A percentile compares a stretch with the other conserved stretches of the same genome.
Evolutionary conservation across 2,329 filamentous ascomycete species (phyloP).

Genomic region (Alternaria brassicae): DNA sequence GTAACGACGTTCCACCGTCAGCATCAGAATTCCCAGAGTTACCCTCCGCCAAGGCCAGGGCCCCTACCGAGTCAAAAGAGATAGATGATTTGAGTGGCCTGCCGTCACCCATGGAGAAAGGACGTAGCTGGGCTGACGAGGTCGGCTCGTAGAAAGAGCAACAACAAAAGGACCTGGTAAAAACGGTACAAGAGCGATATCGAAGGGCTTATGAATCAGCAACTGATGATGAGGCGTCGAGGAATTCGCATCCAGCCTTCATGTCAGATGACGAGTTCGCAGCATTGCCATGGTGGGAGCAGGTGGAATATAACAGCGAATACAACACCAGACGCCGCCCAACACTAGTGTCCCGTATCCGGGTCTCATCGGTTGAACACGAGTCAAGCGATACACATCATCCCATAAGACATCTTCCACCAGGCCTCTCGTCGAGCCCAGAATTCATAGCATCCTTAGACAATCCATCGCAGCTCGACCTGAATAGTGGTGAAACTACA

Average conservation of each 20-base stretch:
- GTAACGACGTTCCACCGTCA: conserved; percentile 42
- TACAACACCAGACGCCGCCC: neutral
- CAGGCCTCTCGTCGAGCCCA: neutral
- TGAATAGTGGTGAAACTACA: neutral
- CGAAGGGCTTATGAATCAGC: neutral
- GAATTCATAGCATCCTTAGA: neutral
- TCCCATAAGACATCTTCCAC: neutral
- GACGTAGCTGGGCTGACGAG: conserved; percentile 56
- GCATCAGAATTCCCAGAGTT: conserved; percentile 57
- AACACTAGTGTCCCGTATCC: neutral
- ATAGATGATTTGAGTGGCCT: conserved; percentile 41
- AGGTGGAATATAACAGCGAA: neutral
- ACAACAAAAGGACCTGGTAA: conserved; percentile 10
- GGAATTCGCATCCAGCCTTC: neutral
- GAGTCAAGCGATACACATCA: neutral
- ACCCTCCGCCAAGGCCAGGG: conserved; percentile 38
- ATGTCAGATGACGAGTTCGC: conserved; percentile 9
- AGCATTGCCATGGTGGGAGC: conserved; percentile 5
- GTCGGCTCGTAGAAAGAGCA: conserved; percentile 38
- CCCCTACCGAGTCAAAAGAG: conserved; percentile 27
- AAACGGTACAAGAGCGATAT: neutral
- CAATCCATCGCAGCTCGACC: neutral
- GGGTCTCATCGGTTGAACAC: neutral
- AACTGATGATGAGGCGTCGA: neutral
- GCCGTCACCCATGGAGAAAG: conserved; percentile 38